A percentile compares a stretch with the other conserved stretches of the same genome.
phyloP scores from a whole-genome alignment of 768 basidiomycete species.

The Filobasidium wieringae region DNA sequence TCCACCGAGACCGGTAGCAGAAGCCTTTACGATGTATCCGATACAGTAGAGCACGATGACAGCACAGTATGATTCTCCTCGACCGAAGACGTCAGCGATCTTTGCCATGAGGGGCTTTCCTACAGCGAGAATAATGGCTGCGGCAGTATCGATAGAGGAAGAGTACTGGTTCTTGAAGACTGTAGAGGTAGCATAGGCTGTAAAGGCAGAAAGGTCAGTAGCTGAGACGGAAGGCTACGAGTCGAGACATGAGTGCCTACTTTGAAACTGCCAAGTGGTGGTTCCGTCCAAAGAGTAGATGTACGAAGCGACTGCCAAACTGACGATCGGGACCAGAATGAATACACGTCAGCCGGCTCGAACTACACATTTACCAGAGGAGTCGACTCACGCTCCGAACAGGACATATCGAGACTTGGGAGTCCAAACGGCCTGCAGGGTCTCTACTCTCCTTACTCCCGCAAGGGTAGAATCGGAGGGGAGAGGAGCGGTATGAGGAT shows the following conservation, averaged over 20 bases:
- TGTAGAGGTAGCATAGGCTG: conserved; percentile 46
- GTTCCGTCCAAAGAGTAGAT: conserved; percentile 58
- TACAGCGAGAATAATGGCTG: conserved; percentile 41
- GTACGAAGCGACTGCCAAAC: conserved; percentile 58
- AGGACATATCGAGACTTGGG: conserved; percentile 51
- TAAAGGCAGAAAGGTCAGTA: background rate
- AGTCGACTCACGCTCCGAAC: conserved; percentile 49
- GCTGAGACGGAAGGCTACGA: background rate
- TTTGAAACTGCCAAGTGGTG: background rate
- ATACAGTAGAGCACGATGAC: conserved; percentile 45
- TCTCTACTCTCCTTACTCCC: conserved; percentile 27
- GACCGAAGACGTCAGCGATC: conserved; percentile 57
- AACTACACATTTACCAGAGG: background rate
- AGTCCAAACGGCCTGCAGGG: conserved; percentile 37
- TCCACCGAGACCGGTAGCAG: conserved; percentile 26
- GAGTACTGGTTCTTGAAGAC: conserved; percentile 50
- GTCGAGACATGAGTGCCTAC: conserved; percentile 7
- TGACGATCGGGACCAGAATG: conserved; percentile 4
- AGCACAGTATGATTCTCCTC: conserved; percentile 52
- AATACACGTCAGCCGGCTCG: background rate
- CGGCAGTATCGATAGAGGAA: conserved; percentile 47
- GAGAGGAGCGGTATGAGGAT: background rate
- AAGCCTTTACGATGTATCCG: conserved; percentile 31
- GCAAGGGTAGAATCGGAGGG: background rate
- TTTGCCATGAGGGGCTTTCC: conserved; percentile 64